A percentile compares a stretch with the other conserved stretches of the same genome.
phyloP scores from a whole-genome alignment of 2,329 filamentous ascomycete species.

The Microdochium nivale region DNA sequence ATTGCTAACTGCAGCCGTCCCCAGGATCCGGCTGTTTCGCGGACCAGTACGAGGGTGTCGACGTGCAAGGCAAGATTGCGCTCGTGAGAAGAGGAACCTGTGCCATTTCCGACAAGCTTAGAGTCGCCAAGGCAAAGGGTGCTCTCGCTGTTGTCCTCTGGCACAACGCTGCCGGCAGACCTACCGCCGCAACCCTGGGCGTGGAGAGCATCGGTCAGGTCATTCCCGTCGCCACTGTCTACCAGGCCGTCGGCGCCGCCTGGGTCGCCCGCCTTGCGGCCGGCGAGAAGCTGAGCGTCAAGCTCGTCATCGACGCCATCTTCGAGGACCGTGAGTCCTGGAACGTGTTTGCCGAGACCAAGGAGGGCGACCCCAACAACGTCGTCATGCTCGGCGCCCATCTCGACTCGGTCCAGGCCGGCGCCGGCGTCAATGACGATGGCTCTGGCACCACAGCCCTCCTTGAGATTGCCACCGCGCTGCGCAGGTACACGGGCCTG shows the following conservation, averaged over 20 bases:
- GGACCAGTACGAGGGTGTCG: conserved; percentile 34
- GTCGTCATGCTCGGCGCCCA: conserved; percentile 33
- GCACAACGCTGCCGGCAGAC: conserved; percentile 45
- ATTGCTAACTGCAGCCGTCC: neutral
- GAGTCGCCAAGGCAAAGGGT: conserved; percentile 31
- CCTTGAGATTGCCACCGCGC: conserved; percentile 26
- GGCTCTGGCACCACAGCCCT: conserved; percentile 28
- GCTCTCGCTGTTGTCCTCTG: conserved; percentile 45
- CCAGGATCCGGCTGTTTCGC: conserved; percentile 29
- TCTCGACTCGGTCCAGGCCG: conserved; percentile 28
- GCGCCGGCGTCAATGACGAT: conserved; percentile 32
- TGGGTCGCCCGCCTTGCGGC: conserved; percentile 24
- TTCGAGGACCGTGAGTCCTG: conserved; percentile 26
- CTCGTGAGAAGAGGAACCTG: conserved; percentile 36
- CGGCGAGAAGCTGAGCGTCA: conserved; percentile 23
- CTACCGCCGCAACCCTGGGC: conserved; percentile 43
- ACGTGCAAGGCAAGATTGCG: conserved; percentile 32
- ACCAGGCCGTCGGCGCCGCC: conserved; percentile 22
- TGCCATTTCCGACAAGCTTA: conserved; percentile 32
- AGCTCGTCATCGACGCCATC: conserved; percentile 26
- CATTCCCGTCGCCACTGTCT: conserved; percentile 26
- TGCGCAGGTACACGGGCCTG: conserved; percentile 24
- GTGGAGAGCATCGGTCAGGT: conserved; percentile 26
- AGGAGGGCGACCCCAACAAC: conserved; percentile 31
- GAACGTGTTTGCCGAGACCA: conserved; percentile 34